Evolutionary conservation across 2,329 filamentous ascomycete genomes (phyloP).

Genomic region (Trichoderma atroviride): DNA sequence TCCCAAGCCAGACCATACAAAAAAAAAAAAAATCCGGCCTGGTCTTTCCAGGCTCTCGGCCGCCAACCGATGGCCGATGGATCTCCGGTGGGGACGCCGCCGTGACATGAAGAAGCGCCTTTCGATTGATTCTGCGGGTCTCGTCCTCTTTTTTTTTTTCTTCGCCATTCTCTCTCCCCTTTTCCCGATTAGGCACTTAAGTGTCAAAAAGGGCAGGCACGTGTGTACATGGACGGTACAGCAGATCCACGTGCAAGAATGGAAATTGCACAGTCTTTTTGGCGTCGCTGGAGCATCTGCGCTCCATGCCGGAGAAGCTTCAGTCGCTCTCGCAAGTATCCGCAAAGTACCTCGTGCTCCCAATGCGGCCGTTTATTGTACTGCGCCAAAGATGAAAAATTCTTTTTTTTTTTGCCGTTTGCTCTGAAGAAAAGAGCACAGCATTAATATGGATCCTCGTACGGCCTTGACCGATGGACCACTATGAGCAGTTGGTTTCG

Average conservation of each 20-base stretch:
- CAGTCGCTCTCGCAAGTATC: not conserved
- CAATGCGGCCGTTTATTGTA: not conserved
- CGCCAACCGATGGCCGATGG: constrained; percentile 25
- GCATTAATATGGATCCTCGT: constrained; percentile 14
- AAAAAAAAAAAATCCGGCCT: not conserved
- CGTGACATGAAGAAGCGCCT: constrained; percentile 11
- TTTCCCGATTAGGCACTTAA: constrained; percentile 21
- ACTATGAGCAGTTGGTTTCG: not conserved
- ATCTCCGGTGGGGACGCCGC: constrained; percentile 22
- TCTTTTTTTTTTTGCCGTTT: not conserved
- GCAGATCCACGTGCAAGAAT: not conserved
- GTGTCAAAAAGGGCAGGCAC: not conserved
- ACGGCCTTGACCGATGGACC: constrained; percentile 18
- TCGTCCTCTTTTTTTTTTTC: not conserved
- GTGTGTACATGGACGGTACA: not conserved
- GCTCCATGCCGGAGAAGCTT: not conserved
- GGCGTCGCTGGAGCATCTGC: not conserved
- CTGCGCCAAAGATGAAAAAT: not conserved
- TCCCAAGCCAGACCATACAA: not conserved
- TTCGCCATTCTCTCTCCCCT: not conserved
- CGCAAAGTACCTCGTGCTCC: not conserved
- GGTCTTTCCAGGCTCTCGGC: constrained; percentile 4
- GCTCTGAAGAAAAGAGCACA: not conserved
- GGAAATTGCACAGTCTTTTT: constrained; percentile 3
- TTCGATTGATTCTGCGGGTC: constrained; percentile 24